These are phyloP conservation scores for Penicillium sp. DNA, from an alignment of 2,329 filamentous ascomycete genomes.

Conservation along the genomic window DNA sequence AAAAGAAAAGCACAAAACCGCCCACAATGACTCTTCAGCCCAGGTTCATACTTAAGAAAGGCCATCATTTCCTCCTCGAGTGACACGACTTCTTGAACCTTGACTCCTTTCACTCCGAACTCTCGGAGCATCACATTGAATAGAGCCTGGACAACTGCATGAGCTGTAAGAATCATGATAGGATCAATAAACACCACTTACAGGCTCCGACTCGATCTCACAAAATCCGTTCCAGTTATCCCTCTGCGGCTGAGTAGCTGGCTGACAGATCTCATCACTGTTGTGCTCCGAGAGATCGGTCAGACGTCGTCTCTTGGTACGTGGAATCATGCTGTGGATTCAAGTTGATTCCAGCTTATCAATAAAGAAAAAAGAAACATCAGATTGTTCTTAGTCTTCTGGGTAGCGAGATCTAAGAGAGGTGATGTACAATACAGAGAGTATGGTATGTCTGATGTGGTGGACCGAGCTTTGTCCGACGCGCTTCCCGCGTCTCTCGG, in stretches of 20 bases:
- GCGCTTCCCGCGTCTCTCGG: slow-evolving; percentile 28
- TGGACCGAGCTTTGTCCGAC: slow-evolving; percentile 20
- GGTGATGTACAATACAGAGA: neutral
- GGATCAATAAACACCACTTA: slow-evolving; percentile 42
- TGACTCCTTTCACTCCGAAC: slow-evolving; percentile 72
- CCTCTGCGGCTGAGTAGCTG: slow-evolving; percentile 41
- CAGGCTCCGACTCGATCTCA: slow-evolving; percentile 88
- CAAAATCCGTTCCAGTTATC: slow-evolving; percentile 49
- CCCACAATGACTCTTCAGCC: neutral
- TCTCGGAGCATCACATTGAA: slow-evolving; percentile 84
- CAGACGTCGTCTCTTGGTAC: slow-evolving; percentile 31
- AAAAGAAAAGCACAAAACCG: neutral
- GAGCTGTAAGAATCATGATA: neutral
- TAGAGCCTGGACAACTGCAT: slow-evolving; percentile 58
- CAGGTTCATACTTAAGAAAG: slow-evolving; percentile 59
- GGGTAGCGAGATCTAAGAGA: neutral
- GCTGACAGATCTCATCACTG: slow-evolving; percentile 28
- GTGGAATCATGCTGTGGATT: slow-evolving; percentile 28
- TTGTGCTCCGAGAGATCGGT: slow-evolving; percentile 20
- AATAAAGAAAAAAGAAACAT: neutral
- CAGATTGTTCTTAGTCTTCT: neutral
- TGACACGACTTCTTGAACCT: slow-evolving; percentile 73
- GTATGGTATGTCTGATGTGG: neutral
- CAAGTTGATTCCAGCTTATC: neutral
- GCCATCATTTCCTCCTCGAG: slow-evolving; percentile 67